Evolutionary conservation across 495 filamentous ascomycete genomes (phyloP).

Genomic region (Hypoxylon fuscum): DNA sequence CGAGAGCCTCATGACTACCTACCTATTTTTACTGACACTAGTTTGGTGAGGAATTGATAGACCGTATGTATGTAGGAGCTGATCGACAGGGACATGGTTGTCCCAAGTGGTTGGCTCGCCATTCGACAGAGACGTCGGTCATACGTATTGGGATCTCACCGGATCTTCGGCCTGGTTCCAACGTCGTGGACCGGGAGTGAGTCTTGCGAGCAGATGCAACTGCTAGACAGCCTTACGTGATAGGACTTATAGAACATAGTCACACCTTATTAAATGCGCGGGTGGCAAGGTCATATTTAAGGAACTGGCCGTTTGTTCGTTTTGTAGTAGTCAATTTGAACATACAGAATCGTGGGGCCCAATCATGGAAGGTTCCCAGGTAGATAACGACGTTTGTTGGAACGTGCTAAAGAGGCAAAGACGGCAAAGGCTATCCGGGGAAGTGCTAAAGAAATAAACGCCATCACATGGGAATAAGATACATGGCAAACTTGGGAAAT

Average conservation of each 20-base stretch:
- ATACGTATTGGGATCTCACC: conserved; percentile 17
- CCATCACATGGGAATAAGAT: conserved; percentile 2
- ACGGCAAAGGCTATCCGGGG: conserved; percentile 16
- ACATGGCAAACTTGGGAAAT: conserved; percentile 12
- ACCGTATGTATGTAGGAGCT: conserved; percentile 12
- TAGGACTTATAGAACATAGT: too few species aligned
- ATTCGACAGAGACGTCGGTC: conserved; percentile 15
- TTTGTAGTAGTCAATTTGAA: conserved; percentile 2
- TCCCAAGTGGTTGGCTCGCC: conserved; percentile 27
- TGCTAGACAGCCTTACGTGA: too few species aligned
- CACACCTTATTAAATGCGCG: conserved; percentile 1
- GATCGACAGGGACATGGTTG: conserved; percentile 34
- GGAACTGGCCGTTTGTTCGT: background rate
- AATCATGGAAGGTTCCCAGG: conserved; percentile 6
- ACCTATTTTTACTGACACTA: conserved; percentile 2
- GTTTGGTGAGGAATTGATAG: conserved; percentile 7
- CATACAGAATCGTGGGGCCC: background rate
- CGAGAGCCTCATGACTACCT: conserved; percentile 16
- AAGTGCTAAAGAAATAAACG: conserved; percentile 21
- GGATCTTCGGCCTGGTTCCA: conserved; percentile 8
- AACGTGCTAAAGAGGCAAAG: conserved; percentile 2
- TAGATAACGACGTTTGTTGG: conserved; percentile 16
- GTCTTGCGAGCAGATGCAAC: background rate
- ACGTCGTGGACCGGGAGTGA: background rate
- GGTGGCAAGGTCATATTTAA: conserved; percentile 20